Evolutionary conservation across 2,329 filamentous ascomycete genomes (phyloP).

Genomic region (Purpureocillium lavendulum): DNA sequence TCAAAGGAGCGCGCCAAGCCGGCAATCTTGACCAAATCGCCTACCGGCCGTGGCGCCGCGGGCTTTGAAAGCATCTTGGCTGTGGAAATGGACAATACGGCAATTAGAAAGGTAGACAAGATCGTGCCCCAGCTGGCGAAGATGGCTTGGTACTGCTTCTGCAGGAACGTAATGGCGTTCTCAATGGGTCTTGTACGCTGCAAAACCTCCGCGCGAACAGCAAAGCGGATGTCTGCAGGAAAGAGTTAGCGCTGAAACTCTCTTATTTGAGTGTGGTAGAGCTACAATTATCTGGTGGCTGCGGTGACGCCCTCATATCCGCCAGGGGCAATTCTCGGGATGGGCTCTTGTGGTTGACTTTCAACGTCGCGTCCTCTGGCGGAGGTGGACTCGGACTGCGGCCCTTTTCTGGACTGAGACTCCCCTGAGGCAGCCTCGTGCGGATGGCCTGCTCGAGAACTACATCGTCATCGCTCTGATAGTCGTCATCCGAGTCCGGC

Average conservation of each 20-base stretch:
- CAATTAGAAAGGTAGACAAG: constrained; percentile 50
- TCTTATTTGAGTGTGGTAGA: background rate
- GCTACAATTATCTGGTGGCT: constrained; percentile 41
- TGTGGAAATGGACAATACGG: constrained; percentile 56
- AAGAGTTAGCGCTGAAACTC: background rate
- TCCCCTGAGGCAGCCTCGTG: constrained; percentile 47
- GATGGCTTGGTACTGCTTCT: constrained; percentile 47
- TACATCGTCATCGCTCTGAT: constrained; percentile 22
- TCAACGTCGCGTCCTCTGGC: constrained; percentile 26
- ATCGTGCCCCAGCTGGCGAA: constrained; percentile 65
- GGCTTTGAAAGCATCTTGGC: constrained; percentile 62
- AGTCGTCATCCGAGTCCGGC: constrained; percentile 19
- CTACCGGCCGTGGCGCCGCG: constrained; percentile 35
- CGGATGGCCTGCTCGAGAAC: constrained; percentile 43
- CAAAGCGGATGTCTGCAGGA: constrained; percentile 72
- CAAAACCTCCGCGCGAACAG: constrained; percentile 78
- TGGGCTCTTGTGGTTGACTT: constrained; percentile 22
- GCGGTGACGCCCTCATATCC: constrained; percentile 14
- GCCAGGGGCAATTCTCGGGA: constrained; percentile 6
- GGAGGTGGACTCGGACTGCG: constrained; percentile 40
- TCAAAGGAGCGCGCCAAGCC: constrained; percentile 86
- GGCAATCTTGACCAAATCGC: constrained; percentile 82
- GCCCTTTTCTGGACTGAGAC: constrained; percentile 46
- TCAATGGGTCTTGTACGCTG: constrained; percentile 82
- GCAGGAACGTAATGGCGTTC: constrained; percentile 56